Evolutionary conservation across 106 monocot genomes (phyloP), one percentile per base, ranked within the genome.

Genomic region (Apostasia shenzhenica): DNA sequence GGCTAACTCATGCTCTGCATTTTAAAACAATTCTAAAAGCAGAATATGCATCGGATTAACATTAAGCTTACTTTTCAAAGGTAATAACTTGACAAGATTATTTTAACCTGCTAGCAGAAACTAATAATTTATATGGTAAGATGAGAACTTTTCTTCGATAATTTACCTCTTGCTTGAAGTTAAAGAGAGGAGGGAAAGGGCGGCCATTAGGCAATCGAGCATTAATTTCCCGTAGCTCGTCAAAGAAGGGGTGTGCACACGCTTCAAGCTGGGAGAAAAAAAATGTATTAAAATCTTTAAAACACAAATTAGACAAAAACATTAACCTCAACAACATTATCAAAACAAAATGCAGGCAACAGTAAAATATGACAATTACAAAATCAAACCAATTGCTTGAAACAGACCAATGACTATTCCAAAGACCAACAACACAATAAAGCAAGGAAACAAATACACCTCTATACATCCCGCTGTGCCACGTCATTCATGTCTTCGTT

Each of bases 171-270:
- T 87, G 80, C 59, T 83, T 80, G 58, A 83, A 83, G 62, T 83
- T 77, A 55, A 80, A 87, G 3, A 87, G 71, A 47, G 80, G 72
- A 59, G 86, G 86, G 13, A 87, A 67, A 10, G 82, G 82, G 14
- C 86, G 82, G 57, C 86, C 86, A 77, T 77, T 83, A 52, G 86
- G 83, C 77, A 87, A 75, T 46, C 77, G 71, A 49, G 77, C 79
- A 80, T 80, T 87, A 13, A 77, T 77, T 41, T 83, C 82, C 1
- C 86, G 70, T 46, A 87, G 49, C 59, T 87, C 86, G 72, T 87
- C 82, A 75, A 87, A 87, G 49, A 87, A 87, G 13, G 82, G 74
- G 77, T 87, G 86, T 12, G 86, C 68, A 69, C 86, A 87, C 43
- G 83, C 86, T 74, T 87, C 86, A 57, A 87, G 72, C 86, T 87